A percentile compares a stretch with the other conserved stretches of the same genome.
Conservation (phyloP, 345 rosid species). For the Citrus maxima region DNA sequence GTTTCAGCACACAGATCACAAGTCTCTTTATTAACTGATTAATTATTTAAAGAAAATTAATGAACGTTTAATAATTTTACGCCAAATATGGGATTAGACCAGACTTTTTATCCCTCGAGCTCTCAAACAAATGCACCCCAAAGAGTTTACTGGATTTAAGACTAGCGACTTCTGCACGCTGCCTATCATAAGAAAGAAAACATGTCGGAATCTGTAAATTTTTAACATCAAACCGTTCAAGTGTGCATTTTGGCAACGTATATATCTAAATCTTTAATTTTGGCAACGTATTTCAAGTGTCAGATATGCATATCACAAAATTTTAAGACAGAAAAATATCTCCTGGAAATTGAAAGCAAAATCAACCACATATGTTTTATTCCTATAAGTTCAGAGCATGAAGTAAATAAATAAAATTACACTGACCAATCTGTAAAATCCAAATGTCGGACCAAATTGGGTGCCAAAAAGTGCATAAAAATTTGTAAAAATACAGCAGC, state of each 20-base stretch:
- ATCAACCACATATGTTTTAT: slow-evolving; percentile 7
- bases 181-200: slow-evolving; percentile 17
- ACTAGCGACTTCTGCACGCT: too few species aligned
- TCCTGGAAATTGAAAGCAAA: neutral
- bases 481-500: slow-evolving; percentile 2
- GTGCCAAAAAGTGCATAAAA: neutral
- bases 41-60: too few species aligned
- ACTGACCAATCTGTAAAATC: slow-evolving; percentile 7
- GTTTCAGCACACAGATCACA: too few species aligned
- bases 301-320: neutral
- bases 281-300: too few species aligned
- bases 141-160: too few species aligned
- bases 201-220: slow-evolving; percentile 23
- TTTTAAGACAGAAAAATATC: neutral
- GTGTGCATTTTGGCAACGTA: slow-evolving; percentile 7
- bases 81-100: too few species aligned
- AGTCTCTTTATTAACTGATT: too few species aligned
- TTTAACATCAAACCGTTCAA: slow-evolving; percentile 24
- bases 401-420: slow-evolving; percentile 13
- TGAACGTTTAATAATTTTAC: too few species aligned
- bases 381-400: slow-evolving; percentile 7
- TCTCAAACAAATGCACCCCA: too few species aligned
- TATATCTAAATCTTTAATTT: neutral
- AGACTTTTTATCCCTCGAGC: too few species aligned
- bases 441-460: neutral